phyloP scores from a whole-genome alignment of 163 green algal species.

The Volvox carteri region DNA sequence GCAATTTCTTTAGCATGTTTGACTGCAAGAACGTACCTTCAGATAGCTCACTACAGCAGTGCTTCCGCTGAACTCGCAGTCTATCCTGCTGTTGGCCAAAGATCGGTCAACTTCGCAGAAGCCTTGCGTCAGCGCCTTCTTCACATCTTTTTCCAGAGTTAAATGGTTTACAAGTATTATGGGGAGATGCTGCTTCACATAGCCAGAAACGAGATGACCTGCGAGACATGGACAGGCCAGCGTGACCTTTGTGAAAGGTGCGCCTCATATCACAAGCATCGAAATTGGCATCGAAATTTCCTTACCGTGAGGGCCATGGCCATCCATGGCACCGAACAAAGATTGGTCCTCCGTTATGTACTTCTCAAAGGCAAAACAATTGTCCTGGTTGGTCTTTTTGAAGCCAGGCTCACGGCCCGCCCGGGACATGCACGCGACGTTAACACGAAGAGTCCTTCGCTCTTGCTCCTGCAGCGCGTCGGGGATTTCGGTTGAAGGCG shows the following conservation, averaged over 20 bases:
- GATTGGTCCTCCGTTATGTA: constrained; percentile 81
- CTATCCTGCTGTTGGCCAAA: constrained; percentile 70
- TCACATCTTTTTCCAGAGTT: constrained; percentile 69
- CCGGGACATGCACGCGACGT: constrained; percentile 83
- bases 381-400: constrained; percentile 92
- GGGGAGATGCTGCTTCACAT: constrained; percentile 85
- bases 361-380: constrained; percentile 87
- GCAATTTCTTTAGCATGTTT: too few species aligned
- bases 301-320: constrained; percentile 86
- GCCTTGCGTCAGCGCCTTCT: constrained; percentile 64
- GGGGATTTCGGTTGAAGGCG: neutral
- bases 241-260: neutral
- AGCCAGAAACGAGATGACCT: constrained; percentile 85
- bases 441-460: constrained; percentile 61
- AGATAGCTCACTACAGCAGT: constrained; percentile 83
- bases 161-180: constrained; percentile 82
- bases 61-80: constrained; percentile 87
- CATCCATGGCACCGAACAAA: constrained; percentile 86
- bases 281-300: too few species aligned
- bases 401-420: constrained; percentile 83
- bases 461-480: constrained; percentile 31
- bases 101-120: constrained; percentile 84
- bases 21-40: constrained; percentile 70
- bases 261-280: neutral
- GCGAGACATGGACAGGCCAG: constrained; percentile 23